Evolutionary conservation across 306 rosid species (phyloP).

Genomic region (Citrullus amarus): DNA sequence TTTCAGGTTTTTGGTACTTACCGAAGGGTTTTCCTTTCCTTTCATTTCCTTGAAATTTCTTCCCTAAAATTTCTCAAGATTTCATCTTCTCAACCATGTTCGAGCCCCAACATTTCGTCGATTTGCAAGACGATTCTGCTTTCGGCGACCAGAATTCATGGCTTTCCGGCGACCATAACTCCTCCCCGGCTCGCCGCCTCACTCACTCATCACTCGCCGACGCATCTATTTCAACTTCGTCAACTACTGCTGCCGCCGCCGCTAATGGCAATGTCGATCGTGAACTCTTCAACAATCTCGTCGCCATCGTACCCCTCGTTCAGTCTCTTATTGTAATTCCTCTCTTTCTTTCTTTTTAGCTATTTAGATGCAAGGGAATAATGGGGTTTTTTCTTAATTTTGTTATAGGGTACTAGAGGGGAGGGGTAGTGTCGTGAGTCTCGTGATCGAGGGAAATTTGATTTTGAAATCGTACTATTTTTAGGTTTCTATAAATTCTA

Average conservation of each 20-base stretch:
- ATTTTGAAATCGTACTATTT: background rate
- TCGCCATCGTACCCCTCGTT: slow-evolving; percentile 79
- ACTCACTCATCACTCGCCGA: slow-evolving; percentile 25
- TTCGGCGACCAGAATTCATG: slow-evolving; percentile 62
- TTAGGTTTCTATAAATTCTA: background rate
- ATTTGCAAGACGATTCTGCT: slow-evolving; percentile 42
- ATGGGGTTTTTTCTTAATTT: background rate
- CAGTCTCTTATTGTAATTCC: slow-evolving; percentile 70
- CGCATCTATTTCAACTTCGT: slow-evolving; percentile 1
- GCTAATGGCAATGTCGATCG: slow-evolving; percentile 54
- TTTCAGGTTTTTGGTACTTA: background rate
- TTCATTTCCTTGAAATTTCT: background rate
- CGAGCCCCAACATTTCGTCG: slow-evolving; percentile 46
- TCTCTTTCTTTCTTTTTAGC: background rate
- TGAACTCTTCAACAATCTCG: slow-evolving; percentile 77
- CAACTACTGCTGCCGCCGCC: slow-evolving; percentile 13
- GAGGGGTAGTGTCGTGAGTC: background rate
- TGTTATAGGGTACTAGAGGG: background rate
- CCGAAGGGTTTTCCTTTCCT: background rate
- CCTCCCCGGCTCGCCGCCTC: slow-evolving; percentile 34
- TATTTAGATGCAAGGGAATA: background rate
- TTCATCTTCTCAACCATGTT: slow-evolving; percentile 27
- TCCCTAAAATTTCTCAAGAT: background rate
- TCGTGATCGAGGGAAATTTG: slow-evolving; percentile 4
- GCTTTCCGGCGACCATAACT: slow-evolving; percentile 48